Base-by-base conservation (phyloP, 148 eudicot genomes). In the Vaccinium darrowii region DNA sequence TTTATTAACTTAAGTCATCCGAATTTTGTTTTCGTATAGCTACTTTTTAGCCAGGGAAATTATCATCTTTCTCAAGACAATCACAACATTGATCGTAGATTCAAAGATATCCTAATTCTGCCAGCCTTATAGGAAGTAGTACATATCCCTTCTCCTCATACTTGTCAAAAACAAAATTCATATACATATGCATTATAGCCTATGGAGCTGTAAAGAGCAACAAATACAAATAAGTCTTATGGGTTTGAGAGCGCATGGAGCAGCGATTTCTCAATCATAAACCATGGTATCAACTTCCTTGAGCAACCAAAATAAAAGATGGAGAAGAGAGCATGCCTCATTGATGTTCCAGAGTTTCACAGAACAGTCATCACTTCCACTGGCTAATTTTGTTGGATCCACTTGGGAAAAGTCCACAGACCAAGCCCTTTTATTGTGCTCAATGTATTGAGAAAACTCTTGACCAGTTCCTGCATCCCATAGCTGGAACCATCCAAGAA, bases 401-500 rank as follows among this genome's bases (percentile, higher is more conserved):
- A 92, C 90, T 63, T 33, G 90, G 81, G 98, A 97, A 62, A 95
- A 95, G 80, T 97, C 98, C 85, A 97, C 96, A 77, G 98, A 95
- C 99, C 99, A 97, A 65, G 98, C 98, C 89, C 99, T 90, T 82
- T 89, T 89, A 39, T 76, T 82, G 85, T 97, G 99, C 84, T 95
- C 98, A 39, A 53, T 84, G 85, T 87, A 89, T 82, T 89, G 91
- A 49, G 88, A 86, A 81, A 95, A 86, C 21, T 16, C 89, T 90
- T 97, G 93, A 83, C 98, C 95, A 52, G 96, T 94, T 56, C 93
- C 88, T 49, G 92, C 94, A 89, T 97, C 99, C 99, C 99, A 97
- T 73, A 95, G 50, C 99, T 96, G 93, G 69, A 91, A 81, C 71
- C 78, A 90, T 82, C 33, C 73, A 65, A 75, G 57, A 39, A 80